phyloP scores from a whole-genome alignment of 2,329 filamentous ascomycete species.

The Aaosphaeria arxii region DNA sequence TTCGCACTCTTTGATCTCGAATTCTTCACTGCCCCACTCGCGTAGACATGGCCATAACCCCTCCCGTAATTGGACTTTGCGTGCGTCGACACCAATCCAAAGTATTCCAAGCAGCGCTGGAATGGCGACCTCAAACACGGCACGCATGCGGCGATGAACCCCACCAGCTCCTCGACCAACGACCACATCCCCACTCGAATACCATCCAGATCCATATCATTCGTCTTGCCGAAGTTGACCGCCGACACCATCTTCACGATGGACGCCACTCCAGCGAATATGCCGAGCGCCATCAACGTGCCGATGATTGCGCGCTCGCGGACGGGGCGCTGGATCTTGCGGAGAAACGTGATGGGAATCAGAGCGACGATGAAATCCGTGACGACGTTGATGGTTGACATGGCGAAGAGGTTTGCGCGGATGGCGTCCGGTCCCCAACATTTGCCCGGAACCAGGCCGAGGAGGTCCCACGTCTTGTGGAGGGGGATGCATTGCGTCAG shows the following conservation, averaged over 20 bases:
- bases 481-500: constrained; percentile 15
- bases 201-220: constrained; percentile 5
- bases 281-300: constrained; percentile 15
- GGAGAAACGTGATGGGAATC: constrained; percentile 15
- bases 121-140: constrained; percentile 18
- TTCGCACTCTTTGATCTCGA: background rate
- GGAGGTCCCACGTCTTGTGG: constrained; percentile 11
- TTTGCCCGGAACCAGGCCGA: constrained; percentile 3
- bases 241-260: constrained; percentile 12
- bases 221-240: background rate
- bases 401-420: constrained; percentile 6
- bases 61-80: constrained; percentile 4
- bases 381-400: constrained; percentile 10
- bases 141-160: constrained; percentile 15
- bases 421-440: constrained; percentile 10
- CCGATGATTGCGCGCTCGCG: constrained; percentile 15
- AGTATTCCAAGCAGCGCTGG: constrained; percentile 10
- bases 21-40: background rate
- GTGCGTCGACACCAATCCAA: constrained; percentile 5
- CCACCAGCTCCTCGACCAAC: constrained; percentile 13
- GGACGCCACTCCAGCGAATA: constrained; percentile 12
- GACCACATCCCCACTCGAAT: constrained; percentile 15
- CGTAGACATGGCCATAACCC: constrained; percentile 9
- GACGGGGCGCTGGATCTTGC: constrained; percentile 15
- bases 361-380: constrained; percentile 17